Evolutionary conservation across 306 rosid genomes (phyloP).

Genomic region (Dicorynia guianensis): DNA sequence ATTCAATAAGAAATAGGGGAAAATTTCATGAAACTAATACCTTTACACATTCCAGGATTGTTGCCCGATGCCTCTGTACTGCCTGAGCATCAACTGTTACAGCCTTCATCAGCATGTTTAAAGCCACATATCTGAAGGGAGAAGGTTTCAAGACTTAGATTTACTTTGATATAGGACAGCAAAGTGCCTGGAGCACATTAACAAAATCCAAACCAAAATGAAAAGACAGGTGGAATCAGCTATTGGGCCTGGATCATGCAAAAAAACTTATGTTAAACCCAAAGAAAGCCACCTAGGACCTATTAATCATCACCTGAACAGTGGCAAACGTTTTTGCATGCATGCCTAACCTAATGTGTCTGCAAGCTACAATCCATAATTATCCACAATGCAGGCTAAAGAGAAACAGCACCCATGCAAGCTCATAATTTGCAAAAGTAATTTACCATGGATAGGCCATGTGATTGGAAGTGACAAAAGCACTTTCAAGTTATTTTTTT

Average conservation of each 20-base stretch:
- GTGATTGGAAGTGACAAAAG: neutral
- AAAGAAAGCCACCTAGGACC: neutral
- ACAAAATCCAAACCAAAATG: neutral
- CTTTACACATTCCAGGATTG: constrained; percentile 98
- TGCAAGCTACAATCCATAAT: neutral
- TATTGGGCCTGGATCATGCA: constrained; percentile 30
- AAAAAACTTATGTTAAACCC: neutral
- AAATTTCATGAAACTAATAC: constrained; percentile 52
- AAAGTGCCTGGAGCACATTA: constrained; percentile 14
- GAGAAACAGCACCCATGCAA: neutral
- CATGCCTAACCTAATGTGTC: neutral
- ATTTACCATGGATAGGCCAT: neutral
- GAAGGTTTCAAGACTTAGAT: constrained; percentile 34
- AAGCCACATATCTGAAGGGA: constrained; percentile 80
- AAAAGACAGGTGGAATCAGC: neutral
- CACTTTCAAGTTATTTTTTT: neutral
- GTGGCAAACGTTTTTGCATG: neutral
- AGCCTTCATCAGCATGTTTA: constrained; percentile 97
- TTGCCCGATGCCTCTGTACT: constrained; percentile 97
- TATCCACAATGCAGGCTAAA: neutral
- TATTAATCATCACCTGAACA: neutral
- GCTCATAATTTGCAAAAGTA: neutral
- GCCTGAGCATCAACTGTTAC: constrained; percentile 94
- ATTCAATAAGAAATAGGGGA: constrained; percentile 26
- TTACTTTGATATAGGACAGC: constrained; percentile 27